Base-by-base conservation (phyloP, 192 early-diverging fungal species). In the Gorgonomyces haynaldii region DNA sequence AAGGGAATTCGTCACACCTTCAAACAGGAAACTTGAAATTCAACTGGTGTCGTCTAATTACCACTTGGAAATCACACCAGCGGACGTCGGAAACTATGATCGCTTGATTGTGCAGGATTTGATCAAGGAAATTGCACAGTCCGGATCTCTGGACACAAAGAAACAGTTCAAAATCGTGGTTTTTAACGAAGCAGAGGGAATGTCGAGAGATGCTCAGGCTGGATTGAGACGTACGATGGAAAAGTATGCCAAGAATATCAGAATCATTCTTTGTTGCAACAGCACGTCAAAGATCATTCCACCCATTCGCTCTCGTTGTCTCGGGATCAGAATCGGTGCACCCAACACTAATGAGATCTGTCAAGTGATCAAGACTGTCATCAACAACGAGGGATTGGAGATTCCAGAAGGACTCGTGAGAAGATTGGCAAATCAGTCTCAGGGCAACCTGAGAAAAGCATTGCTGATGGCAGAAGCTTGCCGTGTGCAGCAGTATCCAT, bases 171-270 rank as follows among this genome's bases (percentile, higher is more conserved):
- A 98, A 69, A 84, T 95, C 2, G 86, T 97, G 3, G 78, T 97
- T 17, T 72, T 99, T 42, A 84, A 95, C 62, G 92, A 96, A 62
- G 93, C 96, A 2, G 91, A 97, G 57, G 51, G 65, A 34, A 70
- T 99, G 42, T 78, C 81, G 24, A 70, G 83, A 30, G 89, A 94
- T 40, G 93, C 96, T 10, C 96, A 99, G 65, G 83, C 90, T 25
- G 93, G 84, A 20, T 75, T 99, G 45, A 81, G 96, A 45, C 72
- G 96, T n/a, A 99, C 96, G 1, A 99, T 99, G 96, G 96, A 99
- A 65, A 97, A 96, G 68, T 97, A 99, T 62, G 89, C 88, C 76
- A 58, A 56, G 44, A 95, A 91, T 61, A 65, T 96, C 45, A 81
- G 96, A 17, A 66, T 99, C 29, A 89, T 99, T 50, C 58, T 99